These are phyloP conservation scores for Aspergillus asperescens DNA, from an alignment of 495 filamentous ascomycete genomes.

Conservation along the genomic window DNA sequence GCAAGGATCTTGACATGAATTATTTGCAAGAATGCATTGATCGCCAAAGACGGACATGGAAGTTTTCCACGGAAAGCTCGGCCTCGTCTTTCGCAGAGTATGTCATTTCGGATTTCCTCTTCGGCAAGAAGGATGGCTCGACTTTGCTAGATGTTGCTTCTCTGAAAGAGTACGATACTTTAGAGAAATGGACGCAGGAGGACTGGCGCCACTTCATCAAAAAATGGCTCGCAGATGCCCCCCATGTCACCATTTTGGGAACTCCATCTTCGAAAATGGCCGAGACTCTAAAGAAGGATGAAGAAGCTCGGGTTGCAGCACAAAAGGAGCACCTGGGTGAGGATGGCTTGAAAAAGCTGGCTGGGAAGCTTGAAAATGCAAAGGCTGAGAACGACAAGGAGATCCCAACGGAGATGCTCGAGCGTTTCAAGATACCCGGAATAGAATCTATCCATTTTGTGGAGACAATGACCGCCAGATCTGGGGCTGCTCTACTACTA, in stretches of 20 bases:
- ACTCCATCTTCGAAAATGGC: slow-evolving; percentile 68
- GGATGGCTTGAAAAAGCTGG: slow-evolving; percentile 63
- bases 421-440: slow-evolving; percentile 72
- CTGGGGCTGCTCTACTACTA: slow-evolving; percentile 68
- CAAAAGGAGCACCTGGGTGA: slow-evolving; percentile 59
- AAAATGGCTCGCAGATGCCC: slow-evolving; percentile 79
- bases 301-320: slow-evolving; percentile 48
- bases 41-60: slow-evolving; percentile 70
- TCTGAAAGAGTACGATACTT: slow-evolving; percentile 65
- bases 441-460: slow-evolving; percentile 91
- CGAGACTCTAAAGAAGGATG: slow-evolving; percentile 66
- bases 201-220: slow-evolving; percentile 79
- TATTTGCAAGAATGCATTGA: slow-evolving; percentile 84
- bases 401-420: slow-evolving; percentile 71
- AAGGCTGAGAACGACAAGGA: slow-evolving; percentile 77
- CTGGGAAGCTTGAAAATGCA: slow-evolving; percentile 68
- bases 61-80: slow-evolving; percentile 71
- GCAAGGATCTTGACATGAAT: slow-evolving; percentile 75
- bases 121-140: slow-evolving; percentile 77
- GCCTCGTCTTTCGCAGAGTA: slow-evolving; percentile 69
- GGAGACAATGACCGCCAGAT: slow-evolving; percentile 76
- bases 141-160: slow-evolving; percentile 64
- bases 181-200: slow-evolving; percentile 74
- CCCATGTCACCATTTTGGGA: slow-evolving; percentile 84
- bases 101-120: slow-evolving; percentile 87